These are phyloP conservation scores for Yamadazyma sp. DNA, from an alignment of 805 yeast species.

Conservation along the genomic window DNA sequence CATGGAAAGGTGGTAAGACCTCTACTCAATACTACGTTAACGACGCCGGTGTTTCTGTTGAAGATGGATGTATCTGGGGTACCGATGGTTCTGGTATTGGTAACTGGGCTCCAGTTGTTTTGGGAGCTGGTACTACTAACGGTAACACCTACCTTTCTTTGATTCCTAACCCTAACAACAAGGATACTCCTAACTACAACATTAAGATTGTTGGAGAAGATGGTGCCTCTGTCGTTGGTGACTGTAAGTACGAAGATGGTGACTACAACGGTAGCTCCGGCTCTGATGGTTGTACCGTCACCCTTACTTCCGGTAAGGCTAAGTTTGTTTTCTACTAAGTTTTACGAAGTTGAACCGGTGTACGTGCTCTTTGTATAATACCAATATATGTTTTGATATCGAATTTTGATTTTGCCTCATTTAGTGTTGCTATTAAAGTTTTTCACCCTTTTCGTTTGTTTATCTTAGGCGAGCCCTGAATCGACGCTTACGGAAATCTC, in stretches of 20 bases:
- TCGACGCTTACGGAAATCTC: too few species aligned
- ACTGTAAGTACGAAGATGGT: slow-evolving; percentile 81
- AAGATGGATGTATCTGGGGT: slow-evolving; percentile 97
- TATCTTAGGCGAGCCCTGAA: too few species aligned
- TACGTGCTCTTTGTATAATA: slow-evolving; percentile 13
- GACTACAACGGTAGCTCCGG: slow-evolving; percentile 56
- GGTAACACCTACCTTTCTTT: slow-evolving; percentile 77
- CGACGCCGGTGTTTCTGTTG: slow-evolving; percentile 87
- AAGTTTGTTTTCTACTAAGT: slow-evolving; percentile 47
- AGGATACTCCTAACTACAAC: slow-evolving; percentile 54
- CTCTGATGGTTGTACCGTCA: slow-evolving; percentile 78
- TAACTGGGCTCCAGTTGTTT: slow-evolving; percentile 96
- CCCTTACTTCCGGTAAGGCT: slow-evolving; percentile 59
- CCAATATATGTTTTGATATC: slow-evolving; percentile 11
- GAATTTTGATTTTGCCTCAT: too few species aligned
- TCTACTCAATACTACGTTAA: slow-evolving; percentile 97
- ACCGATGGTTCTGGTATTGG: slow-evolving; percentile 74
- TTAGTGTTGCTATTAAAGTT: too few species aligned
- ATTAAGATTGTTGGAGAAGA: slow-evolving; percentile 68
- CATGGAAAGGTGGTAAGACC: slow-evolving; percentile 78
- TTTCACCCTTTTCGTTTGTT: too few species aligned
- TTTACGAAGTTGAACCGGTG: too few species aligned
- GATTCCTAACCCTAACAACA: slow-evolving; percentile 94
- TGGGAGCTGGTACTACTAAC: slow-evolving; percentile 84
- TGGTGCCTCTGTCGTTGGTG: slow-evolving; percentile 56